Conservation (phyloP, 768 basidiomycete species). For the Termitomyces sp. region DNA sequence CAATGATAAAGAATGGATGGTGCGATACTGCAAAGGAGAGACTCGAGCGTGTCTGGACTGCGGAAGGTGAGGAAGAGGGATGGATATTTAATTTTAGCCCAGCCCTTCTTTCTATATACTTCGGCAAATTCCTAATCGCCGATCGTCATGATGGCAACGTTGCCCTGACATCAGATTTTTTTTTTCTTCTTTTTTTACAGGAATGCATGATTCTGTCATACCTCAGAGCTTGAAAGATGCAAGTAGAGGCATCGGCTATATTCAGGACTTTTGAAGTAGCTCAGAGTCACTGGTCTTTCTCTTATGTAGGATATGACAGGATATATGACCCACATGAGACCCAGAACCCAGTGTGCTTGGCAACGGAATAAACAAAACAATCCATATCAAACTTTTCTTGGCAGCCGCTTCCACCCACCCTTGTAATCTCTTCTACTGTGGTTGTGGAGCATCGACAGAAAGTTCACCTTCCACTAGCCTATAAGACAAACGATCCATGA, state of each 20-base stretch:
- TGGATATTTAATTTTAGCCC: neutral
- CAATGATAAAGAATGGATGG: conserved; percentile 14
- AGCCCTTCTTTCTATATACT: conserved; percentile 9
- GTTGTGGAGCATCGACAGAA: neutral
- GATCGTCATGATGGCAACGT: conserved; percentile 1
- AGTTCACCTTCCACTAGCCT: neutral
- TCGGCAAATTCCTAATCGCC: conserved; percentile 13
- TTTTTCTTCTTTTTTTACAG: neutral
- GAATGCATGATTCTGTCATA: neutral
- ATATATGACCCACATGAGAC: neutral
- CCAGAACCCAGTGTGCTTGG: neutral
- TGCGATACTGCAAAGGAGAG: conserved; percentile 18
- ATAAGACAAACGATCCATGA: neutral
- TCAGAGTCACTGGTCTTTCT: neutral
- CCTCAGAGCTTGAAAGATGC: neutral
- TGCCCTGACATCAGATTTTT: conserved; percentile 5
- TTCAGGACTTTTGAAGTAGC: neutral
- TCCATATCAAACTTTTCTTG: neutral
- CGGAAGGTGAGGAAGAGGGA: conserved; percentile 3
- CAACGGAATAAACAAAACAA: neutral
- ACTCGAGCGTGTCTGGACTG: conserved; percentile 11
- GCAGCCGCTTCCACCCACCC: neutral
- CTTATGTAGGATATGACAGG: no score
- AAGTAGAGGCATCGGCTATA: neutral
- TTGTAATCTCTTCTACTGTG: neutral